Evolutionary conservation across 306 rosid genomes (phyloP), one percentile per base, ranked within the genome.

Genomic region (Prunus armeniaca): DNA sequence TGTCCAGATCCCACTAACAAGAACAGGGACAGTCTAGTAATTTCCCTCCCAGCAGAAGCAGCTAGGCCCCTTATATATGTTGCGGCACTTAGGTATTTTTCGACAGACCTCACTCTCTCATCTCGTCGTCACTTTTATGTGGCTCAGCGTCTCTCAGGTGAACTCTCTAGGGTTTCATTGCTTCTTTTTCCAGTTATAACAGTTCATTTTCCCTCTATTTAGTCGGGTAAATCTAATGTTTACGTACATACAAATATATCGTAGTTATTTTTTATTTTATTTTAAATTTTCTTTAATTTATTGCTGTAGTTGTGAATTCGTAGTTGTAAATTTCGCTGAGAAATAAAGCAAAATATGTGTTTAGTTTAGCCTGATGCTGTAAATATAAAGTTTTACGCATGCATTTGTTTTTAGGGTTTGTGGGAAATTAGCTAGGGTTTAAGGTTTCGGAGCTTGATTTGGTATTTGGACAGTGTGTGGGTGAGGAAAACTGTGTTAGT

Each of bases 81-180:
- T 17, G 22, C 38, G 65, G 68, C 72, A 71, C 73, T 27, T 83
- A 89, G 85, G 86, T 81, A 45, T 70, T 61, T 49, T 27, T 41
- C 27, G 2, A 58, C 20, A 3, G 77, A 12, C 54, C 38, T 38
- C 65, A 24, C 68, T 74, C 69, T 50, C 68, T 27, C 49, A 32
- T 74, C 83, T 74, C 89, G 73, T 84, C 54, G 63, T 65, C 79
- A 9, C 71, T 66, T 68, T 73, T 85, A 72, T 72, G 93, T 83
- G 91, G 88, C 73, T 85, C 83, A 52, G 83, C 86, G 68, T 70
- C 19, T 76, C 45, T 80, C 84, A 73, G 94, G 97, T 88, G 87
- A 82, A 51, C 74, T 28, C 72, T 28, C 65, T 84, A 77, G 88
- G 84, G 84, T 78, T 84, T 60, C 69, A 22, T 50, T 6, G 3